Evolutionary conservation across 345 rosid genomes (phyloP), one percentile per base, ranked within the genome.

Genomic region (Sonneratia alba): DNA sequence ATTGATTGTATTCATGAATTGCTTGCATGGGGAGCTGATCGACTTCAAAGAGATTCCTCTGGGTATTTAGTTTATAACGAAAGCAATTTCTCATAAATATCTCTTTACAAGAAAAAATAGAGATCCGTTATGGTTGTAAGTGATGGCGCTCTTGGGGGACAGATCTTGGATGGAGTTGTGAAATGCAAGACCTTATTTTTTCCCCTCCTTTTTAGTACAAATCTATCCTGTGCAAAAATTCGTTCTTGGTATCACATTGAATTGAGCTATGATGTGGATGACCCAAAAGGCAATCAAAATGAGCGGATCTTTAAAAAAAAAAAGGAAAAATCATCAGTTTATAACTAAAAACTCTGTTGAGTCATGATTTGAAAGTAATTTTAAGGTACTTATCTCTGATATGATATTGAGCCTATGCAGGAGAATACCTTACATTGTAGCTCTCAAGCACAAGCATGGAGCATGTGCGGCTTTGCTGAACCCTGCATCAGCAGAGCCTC

Each of bases 1-100:
- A 87, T 91, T 15, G 99, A 91, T 74, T 96, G 98, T 74, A 86
- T 89, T 40, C 93, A 96, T 1, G 89, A 85, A 38, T 80, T 96
- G 83, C 86, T 96, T 74, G 98, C 98, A 4, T 92, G 97, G 96
- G 98, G 98, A 68, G 98, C 98, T 22, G 98, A 96, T 85, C 94
- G 99, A 69, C 86, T 81, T 79, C 98, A 91, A 63, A 82, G 97
- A 89, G 99, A 96, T 77, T 83, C 88, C 66, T 88, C 96, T 59
- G 99, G 99, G 99, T 92, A 87, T 64, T 67, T n/a, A 63, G 14
- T 66, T 62, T 27, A 24, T n/a, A 7, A 2, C 0, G 32, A 0
- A 21, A 59, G 32, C 36, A 19, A 6, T 59, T 59, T 59, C 9
- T 24, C 64, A 53, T 62, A 36, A 36, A 36, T 67, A 15, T 66